A percentile compares a stretch with the other conserved stretches of the same genome.
phyloP scores from a whole-genome alignment of 2,329 filamentous ascomycete species.

The Alternaria triticimaculans region DNA sequence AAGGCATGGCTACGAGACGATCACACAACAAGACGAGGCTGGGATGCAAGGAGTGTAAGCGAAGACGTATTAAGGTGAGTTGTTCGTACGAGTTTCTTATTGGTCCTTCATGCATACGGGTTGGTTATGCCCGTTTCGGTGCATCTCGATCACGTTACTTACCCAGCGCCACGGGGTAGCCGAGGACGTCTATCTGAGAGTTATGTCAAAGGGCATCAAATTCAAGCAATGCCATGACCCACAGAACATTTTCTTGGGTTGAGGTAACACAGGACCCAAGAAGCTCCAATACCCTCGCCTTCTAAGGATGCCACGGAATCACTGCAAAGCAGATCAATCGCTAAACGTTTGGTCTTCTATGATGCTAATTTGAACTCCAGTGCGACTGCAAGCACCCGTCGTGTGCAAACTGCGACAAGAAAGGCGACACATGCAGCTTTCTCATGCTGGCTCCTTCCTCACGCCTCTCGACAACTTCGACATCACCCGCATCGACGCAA shows the following conservation, averaged over 20 bases:
- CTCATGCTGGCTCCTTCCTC: slow-evolving; percentile 41
- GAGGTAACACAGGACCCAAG: not conserved
- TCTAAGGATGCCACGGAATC: not conserved
- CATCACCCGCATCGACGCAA: slow-evolving; percentile 12
- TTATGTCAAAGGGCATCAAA: not conserved
- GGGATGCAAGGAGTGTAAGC: slow-evolving; percentile 45
- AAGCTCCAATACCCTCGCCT: not conserved
- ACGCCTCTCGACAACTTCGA: slow-evolving; percentile 26
- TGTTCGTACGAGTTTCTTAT: not conserved
- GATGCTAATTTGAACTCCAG: slow-evolving; percentile 28
- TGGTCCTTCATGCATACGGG: not conserved
- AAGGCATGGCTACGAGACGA: slow-evolving; percentile 37
- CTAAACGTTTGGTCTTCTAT: not conserved
- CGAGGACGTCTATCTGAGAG: not conserved
- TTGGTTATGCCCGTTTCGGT: not conserved
- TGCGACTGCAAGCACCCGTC: slow-evolving; percentile 43
- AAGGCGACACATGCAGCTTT: slow-evolving; percentile 42
- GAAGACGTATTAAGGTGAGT: slow-evolving; percentile 45
- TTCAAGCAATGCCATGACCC: not conserved
- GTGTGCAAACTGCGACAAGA: slow-evolving; percentile 44
- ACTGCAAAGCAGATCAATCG: not conserved
- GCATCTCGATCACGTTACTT: not conserved
- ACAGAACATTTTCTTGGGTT: not conserved
- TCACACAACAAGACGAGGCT: slow-evolving; percentile 46
- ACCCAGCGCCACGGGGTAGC: not conserved